Evolutionary conservation across 2,329 filamentous ascomycete species (phyloP).

Genomic region (Hypoxylon sp.): DNA sequence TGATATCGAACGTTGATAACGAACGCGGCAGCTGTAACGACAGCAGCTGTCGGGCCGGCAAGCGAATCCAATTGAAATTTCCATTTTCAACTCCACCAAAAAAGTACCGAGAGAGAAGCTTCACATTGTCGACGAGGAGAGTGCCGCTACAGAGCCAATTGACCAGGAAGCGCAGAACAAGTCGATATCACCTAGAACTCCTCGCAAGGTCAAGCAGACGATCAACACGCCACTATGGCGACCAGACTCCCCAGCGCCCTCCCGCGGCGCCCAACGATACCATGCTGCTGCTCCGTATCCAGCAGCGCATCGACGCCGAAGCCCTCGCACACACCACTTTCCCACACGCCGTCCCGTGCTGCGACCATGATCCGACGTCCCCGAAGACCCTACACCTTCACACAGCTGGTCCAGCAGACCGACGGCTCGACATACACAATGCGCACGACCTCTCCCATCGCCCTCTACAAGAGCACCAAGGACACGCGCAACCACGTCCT

Average conservation of each 20-base stretch:
- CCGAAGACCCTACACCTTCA: constrained; percentile 95
- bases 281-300: constrained; percentile 5
- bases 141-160: constrained; percentile 10
- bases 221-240: constrained; percentile 47
- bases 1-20: constrained; percentile 23
- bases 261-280: constrained; percentile 48
- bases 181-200: background rate
- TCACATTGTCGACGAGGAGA: constrained; percentile 14
- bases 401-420: constrained; percentile 92
- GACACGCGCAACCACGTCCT: constrained; percentile 90
- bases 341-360: constrained; percentile 74
- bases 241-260: constrained; percentile 52
- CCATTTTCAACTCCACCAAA: constrained; percentile 25
- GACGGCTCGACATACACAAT: constrained; percentile 88
- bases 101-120: constrained; percentile 30
- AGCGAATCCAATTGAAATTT: constrained; percentile 27
- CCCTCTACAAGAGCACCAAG: constrained; percentile 73
- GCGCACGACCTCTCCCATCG: constrained; percentile 79
- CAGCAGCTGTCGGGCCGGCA: constrained; percentile 22
- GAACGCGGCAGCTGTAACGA: background rate
- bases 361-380: constrained; percentile 89
- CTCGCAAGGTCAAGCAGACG: background rate
- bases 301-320: constrained; percentile 18
- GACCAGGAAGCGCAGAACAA: constrained; percentile 1
- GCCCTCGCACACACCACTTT: constrained; percentile 45